Base-by-base conservation (phyloP, 2,329 filamentous ascomycete species). In the Bipolaris zeicola region DNA sequence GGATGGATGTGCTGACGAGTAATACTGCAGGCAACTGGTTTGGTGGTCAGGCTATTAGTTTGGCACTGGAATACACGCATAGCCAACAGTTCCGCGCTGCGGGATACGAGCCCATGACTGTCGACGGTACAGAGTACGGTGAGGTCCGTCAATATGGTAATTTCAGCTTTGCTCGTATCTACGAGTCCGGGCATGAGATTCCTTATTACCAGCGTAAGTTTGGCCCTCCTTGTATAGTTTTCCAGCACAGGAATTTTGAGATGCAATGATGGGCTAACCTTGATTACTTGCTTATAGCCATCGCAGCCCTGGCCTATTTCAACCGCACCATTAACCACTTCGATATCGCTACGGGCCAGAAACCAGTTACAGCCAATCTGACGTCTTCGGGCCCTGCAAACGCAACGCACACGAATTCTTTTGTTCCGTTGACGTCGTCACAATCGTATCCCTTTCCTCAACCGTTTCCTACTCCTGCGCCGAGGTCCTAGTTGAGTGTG, bases 101-200 rank as follows among this genome's bases (percentile, higher is more conserved):
- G 11, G 71, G 70, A 20, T 74, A 73, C 58, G 60, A 61, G 39
- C 65, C 73, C 5, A 68, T 77, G 55, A 53, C 69, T 1, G 75
- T 78, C 20, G 71, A 75, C 45, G 77, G 76, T 11, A 62, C 64
- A 5, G 73, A 77, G 45, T 77, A 78, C 51, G 77, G 78, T 51
- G 76, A 76, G 48, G 75, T 77, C 34, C 65, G 74, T 16, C 74
- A 77, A 51, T 69, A 71, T 44, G 76, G 74, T 22, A 77, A 77
- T 52, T 71, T 80, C 49, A 76, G 72, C 39, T 80, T 80, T 66
- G 64, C 70, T 3, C 62, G 74, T 11, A 59, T 76, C 7, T 76
- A 73, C 36, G 76, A 80, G 42, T 61, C 76, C 6, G 77, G 78
- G 2, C 78, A 80, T 45, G 71, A 76, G 51, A 68, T 78, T n/a